phyloP scores from a whole-genome alignment of 2,329 filamentous ascomycete genomes.

The Shiraia sp. region DNA sequence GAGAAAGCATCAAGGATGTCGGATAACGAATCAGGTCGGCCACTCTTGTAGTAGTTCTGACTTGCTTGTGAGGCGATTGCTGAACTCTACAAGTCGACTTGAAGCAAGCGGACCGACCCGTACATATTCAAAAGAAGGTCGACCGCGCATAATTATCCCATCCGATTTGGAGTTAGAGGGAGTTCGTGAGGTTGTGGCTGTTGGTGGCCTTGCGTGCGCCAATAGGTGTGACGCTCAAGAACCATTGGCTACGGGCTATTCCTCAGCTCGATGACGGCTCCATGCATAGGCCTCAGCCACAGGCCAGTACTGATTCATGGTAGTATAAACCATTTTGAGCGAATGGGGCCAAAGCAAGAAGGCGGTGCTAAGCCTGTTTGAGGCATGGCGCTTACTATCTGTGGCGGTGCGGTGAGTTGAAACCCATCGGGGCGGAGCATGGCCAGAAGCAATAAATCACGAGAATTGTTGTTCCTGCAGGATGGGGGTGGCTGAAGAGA shows the following conservation, averaged over 20 bases:
- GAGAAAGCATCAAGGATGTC: constrained; percentile 26
- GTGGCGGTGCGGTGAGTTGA: constrained; percentile 11
- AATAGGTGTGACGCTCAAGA: constrained; percentile 12
- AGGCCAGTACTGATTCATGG: constrained; percentile 13
- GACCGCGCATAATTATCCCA: constrained; percentile 3
- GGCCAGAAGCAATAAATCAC: background rate
- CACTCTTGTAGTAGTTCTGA: background rate
- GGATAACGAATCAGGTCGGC: background rate
- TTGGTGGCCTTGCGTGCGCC: constrained; percentile 13
- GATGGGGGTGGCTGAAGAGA: too few relatives aligned
- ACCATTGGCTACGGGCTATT: constrained; percentile 14
- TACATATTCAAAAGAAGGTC: constrained; percentile 8
- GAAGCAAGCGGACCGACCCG: constrained; percentile 3
- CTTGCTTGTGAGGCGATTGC: constrained; percentile 1
- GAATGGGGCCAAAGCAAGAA: constrained; percentile 8
- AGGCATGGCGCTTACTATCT: constrained; percentile 4
- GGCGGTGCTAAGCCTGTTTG: background rate
- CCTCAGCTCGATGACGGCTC: constrained; percentile 11
- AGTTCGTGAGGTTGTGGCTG: constrained; percentile 29
- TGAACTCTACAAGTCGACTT: constrained; percentile 3
- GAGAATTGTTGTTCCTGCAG: too few relatives aligned
- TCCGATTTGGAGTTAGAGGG: constrained; percentile 23
- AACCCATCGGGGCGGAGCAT: constrained; percentile 3
- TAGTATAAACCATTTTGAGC: background rate
- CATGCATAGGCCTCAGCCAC: constrained; percentile 15